These are phyloP conservation scores for Bryoerythrophyllum caledonicum DNA, from an alignment of 225 moss, liverwort and hornwort species.

Conservation along the genomic window DNA sequence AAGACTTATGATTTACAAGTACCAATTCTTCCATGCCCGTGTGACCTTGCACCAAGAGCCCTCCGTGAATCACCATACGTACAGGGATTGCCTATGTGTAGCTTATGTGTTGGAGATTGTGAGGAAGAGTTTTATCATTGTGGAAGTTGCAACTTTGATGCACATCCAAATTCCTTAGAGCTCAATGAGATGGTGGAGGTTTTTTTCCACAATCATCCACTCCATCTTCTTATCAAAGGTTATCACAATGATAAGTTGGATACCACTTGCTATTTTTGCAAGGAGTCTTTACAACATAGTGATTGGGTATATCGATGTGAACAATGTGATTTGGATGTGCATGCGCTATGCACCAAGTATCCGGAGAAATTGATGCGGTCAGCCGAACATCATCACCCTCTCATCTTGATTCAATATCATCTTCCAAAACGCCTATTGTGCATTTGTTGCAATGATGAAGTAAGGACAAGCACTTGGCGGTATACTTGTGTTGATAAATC, in stretches of 20 bases:
- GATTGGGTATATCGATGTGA: not conserved
- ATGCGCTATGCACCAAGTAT: not conserved
- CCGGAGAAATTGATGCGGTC: fast-evolving
- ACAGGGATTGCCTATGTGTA: too few species aligned
- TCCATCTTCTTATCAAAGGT: not conserved
- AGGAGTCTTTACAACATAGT: not conserved
- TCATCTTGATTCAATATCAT: not conserved
- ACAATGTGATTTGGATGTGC: not conserved
- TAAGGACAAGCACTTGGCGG: not conserved
- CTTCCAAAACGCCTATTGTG: fast-evolving
- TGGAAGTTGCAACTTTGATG: not conserved
- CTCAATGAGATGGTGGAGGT: not conserved
- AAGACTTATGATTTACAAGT: not conserved
- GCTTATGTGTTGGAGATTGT: not conserved
- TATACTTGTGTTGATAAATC: not conserved
- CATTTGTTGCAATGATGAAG: not conserved
- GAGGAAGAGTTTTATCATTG: not conserved
- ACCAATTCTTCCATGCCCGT: not conserved
- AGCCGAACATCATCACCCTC: not conserved
- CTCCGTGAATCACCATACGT: not conserved
- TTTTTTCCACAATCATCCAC: not conserved
- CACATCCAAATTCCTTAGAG: not conserved
- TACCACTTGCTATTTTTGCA: too few species aligned
- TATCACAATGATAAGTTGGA: not conserved
- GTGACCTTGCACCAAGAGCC: not conserved